These are phyloP conservation scores for Leccinum subrobustum DNA, from an alignment of 1,284 basidiomycete genomes.

Conservation along the genomic window DNA sequence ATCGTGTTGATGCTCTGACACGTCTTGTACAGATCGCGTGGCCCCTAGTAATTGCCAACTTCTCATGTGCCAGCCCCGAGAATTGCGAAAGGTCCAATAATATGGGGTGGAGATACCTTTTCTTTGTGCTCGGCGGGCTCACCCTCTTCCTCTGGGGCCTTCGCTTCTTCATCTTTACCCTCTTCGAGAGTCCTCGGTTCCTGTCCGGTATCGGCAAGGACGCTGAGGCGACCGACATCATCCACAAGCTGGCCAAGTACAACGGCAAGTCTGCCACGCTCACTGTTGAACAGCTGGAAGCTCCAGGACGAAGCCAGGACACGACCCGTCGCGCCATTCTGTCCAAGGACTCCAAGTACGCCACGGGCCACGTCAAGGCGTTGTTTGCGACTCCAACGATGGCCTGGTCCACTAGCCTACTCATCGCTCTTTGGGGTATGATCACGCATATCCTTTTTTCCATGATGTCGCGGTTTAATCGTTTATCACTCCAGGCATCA, in stretches of 20 bases:
- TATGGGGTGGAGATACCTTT: slow-evolving; percentile 63
- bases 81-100: slow-evolving; percentile 42
- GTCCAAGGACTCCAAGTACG: slow-evolving; percentile 40
- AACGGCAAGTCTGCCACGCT: slow-evolving; percentile 47
- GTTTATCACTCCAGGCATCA: slow-evolving; percentile 40
- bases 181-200: slow-evolving; percentile 63
- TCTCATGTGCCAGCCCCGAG: slow-evolving; percentile 39
- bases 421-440: slow-evolving; percentile 54
- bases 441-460: not conserved
- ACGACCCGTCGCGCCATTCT: slow-evolving; percentile 21
- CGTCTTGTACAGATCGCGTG: slow-evolving; percentile 39
- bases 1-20: not conserved
- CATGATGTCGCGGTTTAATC: not conserved
- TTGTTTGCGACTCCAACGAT: slow-evolving; percentile 56
- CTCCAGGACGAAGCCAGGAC: slow-evolving; percentile 11
- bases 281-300: slow-evolving; percentile 41
- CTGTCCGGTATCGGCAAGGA: slow-evolving; percentile 62
- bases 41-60: slow-evolving; percentile 45
- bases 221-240: slow-evolving; percentile 57
- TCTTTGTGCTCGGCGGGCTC: slow-evolving; percentile 43
- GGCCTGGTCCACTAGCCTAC: slow-evolving; percentile 55
- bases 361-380: slow-evolving; percentile 45
- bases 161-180: slow-evolving; percentile 59
- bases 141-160: slow-evolving; percentile 54
- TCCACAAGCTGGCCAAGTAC: slow-evolving; percentile 58